Conservation (phyloP, 208 protist species). For the Crithidia mellificae region DNA sequence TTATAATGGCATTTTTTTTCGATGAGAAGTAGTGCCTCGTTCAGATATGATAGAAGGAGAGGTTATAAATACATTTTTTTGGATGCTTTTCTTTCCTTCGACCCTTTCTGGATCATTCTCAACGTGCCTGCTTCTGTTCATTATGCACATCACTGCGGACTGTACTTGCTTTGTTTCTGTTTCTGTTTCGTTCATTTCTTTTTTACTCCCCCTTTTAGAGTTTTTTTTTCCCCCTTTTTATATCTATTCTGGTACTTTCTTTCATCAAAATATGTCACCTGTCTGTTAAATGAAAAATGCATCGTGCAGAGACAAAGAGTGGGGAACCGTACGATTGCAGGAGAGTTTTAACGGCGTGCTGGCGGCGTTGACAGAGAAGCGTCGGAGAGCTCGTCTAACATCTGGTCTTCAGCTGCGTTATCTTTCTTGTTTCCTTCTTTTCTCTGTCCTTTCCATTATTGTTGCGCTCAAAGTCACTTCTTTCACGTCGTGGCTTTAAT, state of each 20-base stretch:
- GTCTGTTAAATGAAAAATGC: background rate
- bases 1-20: no score
- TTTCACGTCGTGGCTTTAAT: background rate
- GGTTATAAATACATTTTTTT: no score
- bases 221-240: background rate
- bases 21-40: no score
- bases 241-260: background rate
- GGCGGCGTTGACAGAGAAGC: no score
- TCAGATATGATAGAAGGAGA: no score
- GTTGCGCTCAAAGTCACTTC: background rate
- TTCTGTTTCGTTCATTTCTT: background rate
- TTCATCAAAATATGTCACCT: background rate
- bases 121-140: no score
- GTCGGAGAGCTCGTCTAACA: background rate
- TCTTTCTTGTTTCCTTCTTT: background rate
- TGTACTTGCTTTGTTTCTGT: no score
- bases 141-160: no score
- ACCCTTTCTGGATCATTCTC: no score
- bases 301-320: background rate
- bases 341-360: no score
- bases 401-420: background rate
- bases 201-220: background rate
- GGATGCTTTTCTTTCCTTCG: no score
- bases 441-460: background rate
- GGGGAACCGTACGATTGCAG: no score